phyloP scores from a whole-genome alignment of 768 basidiomycete genomes.

The Phlebiopsis gigantea region DNA sequence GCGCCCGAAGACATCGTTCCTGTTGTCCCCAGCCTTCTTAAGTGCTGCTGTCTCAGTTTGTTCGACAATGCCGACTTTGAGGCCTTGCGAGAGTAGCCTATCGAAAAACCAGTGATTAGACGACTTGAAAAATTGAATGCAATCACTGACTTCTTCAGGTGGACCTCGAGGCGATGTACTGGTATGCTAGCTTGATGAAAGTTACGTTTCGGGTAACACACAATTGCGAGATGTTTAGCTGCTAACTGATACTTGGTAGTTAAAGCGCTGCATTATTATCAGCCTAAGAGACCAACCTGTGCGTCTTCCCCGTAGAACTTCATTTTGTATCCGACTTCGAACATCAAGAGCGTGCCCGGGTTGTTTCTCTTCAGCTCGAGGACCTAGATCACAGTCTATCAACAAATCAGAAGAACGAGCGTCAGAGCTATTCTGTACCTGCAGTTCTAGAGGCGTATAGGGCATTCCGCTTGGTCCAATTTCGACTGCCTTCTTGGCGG shows the following conservation, averaged over 20 bases:
- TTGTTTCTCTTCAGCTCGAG: slow-evolving; percentile 55
- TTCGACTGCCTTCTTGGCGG: slow-evolving; percentile 31
- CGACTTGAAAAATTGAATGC: neutral
- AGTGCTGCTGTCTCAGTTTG: slow-evolving; percentile 87
- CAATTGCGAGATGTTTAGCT: slow-evolving; percentile 73
- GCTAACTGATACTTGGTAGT: slow-evolving; percentile 47
- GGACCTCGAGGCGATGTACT: slow-evolving; percentile 56
- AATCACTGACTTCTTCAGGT: slow-evolving; percentile 62
- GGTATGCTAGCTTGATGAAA: slow-evolving; percentile 76
- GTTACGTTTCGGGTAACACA: slow-evolving; percentile 66
- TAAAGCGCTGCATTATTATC: neutral
- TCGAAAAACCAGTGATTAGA: slow-evolving; percentile 5
- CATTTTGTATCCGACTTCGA: slow-evolving; percentile 84
- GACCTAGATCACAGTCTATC: slow-evolving; percentile 8
- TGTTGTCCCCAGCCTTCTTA: slow-evolving; percentile 76
- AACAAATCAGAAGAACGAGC: neutral
- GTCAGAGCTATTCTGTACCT: slow-evolving; percentile 32
- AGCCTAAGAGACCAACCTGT: slow-evolving; percentile 37
- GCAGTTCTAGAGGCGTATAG: slow-evolving; percentile 76
- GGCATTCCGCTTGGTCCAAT: slow-evolving; percentile 65
- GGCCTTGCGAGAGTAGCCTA: slow-evolving; percentile 70
- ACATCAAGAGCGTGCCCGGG: slow-evolving; percentile 63
- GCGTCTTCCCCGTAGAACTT: slow-evolving; percentile 84
- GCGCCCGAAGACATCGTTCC: slow-evolving; percentile 68
- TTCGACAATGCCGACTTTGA: slow-evolving; percentile 79